These are phyloP conservation scores for Tinospora cordifolia DNA, from an alignment of 164 flowering plant genomes.

Conservation along the genomic window DNA sequence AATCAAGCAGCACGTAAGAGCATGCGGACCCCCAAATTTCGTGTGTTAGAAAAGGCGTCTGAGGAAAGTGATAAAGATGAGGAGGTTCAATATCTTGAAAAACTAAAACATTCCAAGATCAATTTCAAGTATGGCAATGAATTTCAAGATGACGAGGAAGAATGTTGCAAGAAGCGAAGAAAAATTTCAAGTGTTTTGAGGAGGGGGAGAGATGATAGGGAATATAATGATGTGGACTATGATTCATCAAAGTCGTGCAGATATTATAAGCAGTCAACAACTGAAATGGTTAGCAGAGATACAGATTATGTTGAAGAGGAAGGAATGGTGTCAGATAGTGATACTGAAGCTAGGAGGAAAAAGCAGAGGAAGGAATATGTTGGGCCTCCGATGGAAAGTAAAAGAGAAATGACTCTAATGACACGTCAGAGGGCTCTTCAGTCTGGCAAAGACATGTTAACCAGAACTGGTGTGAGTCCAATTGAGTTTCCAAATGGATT, in stretches of 20 bases:
- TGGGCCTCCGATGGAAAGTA: slow-evolving; percentile 45
- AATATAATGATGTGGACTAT: slow-evolving; percentile 20
- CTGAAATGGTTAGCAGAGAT: slow-evolving; percentile 44
- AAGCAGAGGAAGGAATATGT: slow-evolving; percentile 51
- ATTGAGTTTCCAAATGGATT: slow-evolving; percentile 91
- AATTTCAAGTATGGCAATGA: slow-evolving; percentile 16
- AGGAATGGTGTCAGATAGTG: slow-evolving; percentile 44
- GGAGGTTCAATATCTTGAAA: slow-evolving; percentile 82
- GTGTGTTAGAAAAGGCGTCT: slow-evolving; percentile 52
- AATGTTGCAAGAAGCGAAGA: slow-evolving; percentile 39
- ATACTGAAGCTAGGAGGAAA: slow-evolving; percentile 37
- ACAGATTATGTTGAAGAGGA: slow-evolving; percentile 60
- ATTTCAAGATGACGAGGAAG: slow-evolving; percentile 42
- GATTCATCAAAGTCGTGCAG: slow-evolving; percentile 25
- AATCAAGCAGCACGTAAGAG: slow-evolving; percentile 72
- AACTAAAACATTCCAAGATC: slow-evolving; percentile 47
- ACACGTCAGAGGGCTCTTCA: slow-evolving; percentile 94
- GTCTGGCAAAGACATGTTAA: slow-evolving; percentile 59
- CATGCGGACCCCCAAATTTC: slow-evolving; percentile 70
- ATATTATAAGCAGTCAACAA: slow-evolving; percentile 44
- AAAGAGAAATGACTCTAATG: slow-evolving; percentile 69
- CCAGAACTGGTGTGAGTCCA: slow-evolving; percentile 35
- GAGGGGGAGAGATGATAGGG: slow-evolving; percentile 19
- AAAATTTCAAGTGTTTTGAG: slow-evolving; percentile 39
- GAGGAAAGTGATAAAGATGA: slow-evolving; percentile 75